Conservation (phyloP, 345 rosid genomes). For the Brassica incana region DNA sequence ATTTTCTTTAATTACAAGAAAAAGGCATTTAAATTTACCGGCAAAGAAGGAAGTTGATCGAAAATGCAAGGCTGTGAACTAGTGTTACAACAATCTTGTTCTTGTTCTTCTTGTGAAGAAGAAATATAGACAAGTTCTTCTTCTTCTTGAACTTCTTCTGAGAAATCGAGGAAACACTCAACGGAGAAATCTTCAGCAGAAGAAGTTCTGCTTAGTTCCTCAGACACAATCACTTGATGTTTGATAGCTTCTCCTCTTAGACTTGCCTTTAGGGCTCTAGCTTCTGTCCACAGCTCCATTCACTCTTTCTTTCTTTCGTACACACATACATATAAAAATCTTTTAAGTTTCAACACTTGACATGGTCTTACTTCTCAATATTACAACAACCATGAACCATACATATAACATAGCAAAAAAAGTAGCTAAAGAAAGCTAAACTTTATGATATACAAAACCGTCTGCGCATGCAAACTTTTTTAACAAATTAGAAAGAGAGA, state of each 20-base stretch:
- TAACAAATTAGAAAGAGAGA: conserved; percentile 5
- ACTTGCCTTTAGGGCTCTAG: conserved; percentile 60
- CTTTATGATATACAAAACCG: conserved; percentile 4
- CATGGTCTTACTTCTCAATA: conserved; percentile 8
- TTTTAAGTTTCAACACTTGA: conserved; percentile 27
- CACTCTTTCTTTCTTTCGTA: conserved; percentile 13
- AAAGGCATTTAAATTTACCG: conserved; percentile 12
- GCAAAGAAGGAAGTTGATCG: conserved; percentile 38
- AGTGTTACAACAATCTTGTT: conserved; percentile 19
- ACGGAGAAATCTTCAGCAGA: conserved; percentile 63
- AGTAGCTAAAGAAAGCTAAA: conserved; percentile 5
- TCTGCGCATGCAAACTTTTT: conserved; percentile 32
- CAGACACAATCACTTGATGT: conserved; percentile 38
- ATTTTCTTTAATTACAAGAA: background rate
- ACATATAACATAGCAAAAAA: conserved; percentile 12
- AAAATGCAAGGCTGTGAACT: conserved; percentile 31
- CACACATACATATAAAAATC: conserved; percentile 17
- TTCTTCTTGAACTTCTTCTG: conserved; percentile 48
- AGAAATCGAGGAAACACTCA: conserved; percentile 70
- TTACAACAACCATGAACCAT: conserved; percentile 32
- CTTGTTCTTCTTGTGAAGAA: conserved; percentile 51
- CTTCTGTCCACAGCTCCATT: conserved; percentile 64
- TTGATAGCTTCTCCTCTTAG: conserved; percentile 48
- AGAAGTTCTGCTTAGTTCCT: conserved; percentile 42
- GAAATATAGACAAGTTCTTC: conserved; percentile 48